Percentiles rank a stretch among this genome's conserved stretches.
Evolutionary conservation across 2,329 filamentous ascomycete genomes (phyloP).

Genomic region (Ramichloridium luteum): DNA sequence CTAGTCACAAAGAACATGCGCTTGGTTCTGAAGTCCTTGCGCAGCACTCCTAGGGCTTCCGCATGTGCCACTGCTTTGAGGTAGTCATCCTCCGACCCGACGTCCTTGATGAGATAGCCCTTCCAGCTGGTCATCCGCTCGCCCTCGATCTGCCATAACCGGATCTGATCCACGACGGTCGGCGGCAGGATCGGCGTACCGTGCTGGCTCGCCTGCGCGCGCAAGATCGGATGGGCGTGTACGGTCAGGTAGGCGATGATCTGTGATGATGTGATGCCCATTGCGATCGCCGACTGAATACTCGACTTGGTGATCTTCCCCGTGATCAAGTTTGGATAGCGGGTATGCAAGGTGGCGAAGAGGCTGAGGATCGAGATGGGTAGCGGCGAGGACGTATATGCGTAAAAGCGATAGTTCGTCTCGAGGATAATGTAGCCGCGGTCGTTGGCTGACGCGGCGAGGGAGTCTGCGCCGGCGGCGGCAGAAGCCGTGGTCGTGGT

Average conservation of each 20-base stretch:
- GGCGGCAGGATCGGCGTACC: constrained; percentile 67
- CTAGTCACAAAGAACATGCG: constrained; percentile 85
- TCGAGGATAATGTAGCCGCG: constrained; percentile 89
- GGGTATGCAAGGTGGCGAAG: constrained; percentile 76
- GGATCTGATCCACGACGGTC: constrained; percentile 93
- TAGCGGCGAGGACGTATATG: constrained; percentile 85
- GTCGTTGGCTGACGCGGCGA: constrained; percentile 28
- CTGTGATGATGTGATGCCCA: constrained; percentile 88
- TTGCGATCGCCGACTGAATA: constrained; percentile 72
- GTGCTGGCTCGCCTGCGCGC: constrained; percentile 39
- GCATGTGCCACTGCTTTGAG: constrained; percentile 61
- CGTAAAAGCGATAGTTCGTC: constrained; percentile 95
- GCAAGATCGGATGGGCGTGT: constrained; percentile 91
- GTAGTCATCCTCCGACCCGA: constrained; percentile 53
- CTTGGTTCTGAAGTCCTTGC: constrained; percentile 71
- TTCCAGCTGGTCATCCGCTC: constrained; percentile 77
- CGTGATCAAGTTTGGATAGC: constrained; percentile 88
- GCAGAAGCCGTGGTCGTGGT: constrained; percentile 45
- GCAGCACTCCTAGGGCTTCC: constrained; percentile 76
- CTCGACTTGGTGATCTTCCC: constrained; percentile 83
- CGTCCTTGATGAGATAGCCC: constrained; percentile 85
- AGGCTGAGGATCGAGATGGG: constrained; percentile 90
- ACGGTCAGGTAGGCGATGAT: constrained; percentile 86
- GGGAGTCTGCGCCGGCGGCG: constrained; percentile 21
- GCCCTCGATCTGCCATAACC: constrained; percentile 93